phyloP scores from a whole-genome alignment of 2,329 filamentous ascomycete genomes.

The Neofusicoccum parvum region DNA sequence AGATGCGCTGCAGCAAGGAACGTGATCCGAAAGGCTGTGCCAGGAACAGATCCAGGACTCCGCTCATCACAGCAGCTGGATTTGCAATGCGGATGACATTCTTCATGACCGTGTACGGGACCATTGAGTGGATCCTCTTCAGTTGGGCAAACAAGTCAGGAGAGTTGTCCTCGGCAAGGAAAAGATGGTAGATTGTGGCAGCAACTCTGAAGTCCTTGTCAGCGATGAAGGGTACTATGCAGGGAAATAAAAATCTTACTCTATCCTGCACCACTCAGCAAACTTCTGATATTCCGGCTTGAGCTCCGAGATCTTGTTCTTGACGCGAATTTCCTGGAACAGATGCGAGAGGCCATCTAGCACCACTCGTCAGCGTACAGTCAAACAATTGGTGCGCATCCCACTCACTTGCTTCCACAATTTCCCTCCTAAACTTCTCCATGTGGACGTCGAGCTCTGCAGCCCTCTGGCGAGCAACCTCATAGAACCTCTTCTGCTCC shows the following conservation, averaged over 20 bases:
- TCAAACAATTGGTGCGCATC: conserved; percentile 20
- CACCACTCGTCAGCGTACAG: conserved; percentile 41
- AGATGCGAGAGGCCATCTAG: conserved; percentile 85
- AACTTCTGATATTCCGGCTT: conserved; percentile 98
- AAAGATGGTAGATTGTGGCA: conserved; percentile 94
- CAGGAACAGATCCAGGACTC: conserved; percentile 89
- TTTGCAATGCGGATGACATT: conserved; percentile 97
- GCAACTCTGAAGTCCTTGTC: conserved; percentile 61
- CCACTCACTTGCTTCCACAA: conserved; percentile 70
- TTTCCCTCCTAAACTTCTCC: conserved; percentile 74
- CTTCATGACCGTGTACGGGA: conserved; percentile 91
- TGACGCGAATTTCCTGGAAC: conserved; percentile 90
- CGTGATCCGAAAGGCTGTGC: conserved; percentile 91
- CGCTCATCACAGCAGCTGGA: conserved; percentile 95
- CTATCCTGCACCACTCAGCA: conserved; percentile 95
- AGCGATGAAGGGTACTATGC: not conserved
- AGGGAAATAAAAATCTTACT: conserved; percentile 47
- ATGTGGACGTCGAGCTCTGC: conserved; percentile 96
- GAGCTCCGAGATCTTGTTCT: conserved; percentile 82
- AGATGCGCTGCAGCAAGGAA: conserved; percentile 91
- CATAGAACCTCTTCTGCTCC: conserved; percentile 92
- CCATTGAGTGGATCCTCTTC: conserved; percentile 89
- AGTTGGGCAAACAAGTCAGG: conserved; percentile 93
- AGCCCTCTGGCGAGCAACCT: conserved; percentile 87
- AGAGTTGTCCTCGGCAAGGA: conserved; percentile 96